Conservation (phyloP, 768 basidiomycete species). For the Russula sp. region DNA sequence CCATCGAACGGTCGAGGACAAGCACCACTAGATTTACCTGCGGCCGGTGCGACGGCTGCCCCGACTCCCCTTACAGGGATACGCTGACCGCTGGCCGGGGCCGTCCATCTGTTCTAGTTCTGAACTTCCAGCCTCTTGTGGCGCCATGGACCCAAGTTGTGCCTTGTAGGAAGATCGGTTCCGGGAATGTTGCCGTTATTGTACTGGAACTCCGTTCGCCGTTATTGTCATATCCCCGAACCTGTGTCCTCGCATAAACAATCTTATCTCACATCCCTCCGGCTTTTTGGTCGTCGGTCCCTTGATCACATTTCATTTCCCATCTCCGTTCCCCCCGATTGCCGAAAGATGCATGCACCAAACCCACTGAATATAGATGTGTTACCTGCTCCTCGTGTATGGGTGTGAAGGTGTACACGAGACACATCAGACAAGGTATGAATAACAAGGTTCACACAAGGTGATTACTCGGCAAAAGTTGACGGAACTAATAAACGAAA, state of each 20-base stretch:
- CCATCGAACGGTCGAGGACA: slow-evolving; percentile 10
- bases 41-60: not conserved
- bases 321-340: not conserved
- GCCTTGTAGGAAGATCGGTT: not conserved
- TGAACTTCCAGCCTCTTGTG: not conserved
- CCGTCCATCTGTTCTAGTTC: not conserved
- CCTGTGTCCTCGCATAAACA: not conserved
- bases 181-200: not conserved
- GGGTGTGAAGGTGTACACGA: too few species aligned
- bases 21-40: slow-evolving; percentile 12
- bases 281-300: not conserved
- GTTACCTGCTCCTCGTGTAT: not conserved
- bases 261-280: not conserved
- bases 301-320: not conserved
- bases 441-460: not conserved
- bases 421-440: not conserved
- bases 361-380: not conserved
- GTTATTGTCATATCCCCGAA: not conserved
- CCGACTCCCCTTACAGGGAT: not conserved
- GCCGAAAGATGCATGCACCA: not conserved
- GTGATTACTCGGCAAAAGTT: not conserved
- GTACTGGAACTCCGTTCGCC: not conserved
- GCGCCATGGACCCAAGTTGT: not conserved
- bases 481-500: not conserved
- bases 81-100: not conserved